Percentiles rank a stretch among this genome's conserved stretches.
Conservation (phyloP, 148 eudicot genomes). For the Amaranthus hypochondriacus region DNA sequence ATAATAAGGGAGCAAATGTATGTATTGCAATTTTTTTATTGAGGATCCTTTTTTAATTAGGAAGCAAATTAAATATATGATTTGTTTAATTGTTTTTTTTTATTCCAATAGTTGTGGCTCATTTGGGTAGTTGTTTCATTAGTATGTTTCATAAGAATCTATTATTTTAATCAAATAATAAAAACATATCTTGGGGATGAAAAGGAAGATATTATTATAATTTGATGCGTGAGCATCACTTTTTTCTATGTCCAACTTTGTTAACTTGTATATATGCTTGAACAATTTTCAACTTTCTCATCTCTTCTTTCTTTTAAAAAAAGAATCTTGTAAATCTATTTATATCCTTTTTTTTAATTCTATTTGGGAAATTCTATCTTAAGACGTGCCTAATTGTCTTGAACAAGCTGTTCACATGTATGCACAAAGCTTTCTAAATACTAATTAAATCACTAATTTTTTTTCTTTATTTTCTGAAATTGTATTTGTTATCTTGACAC, state of each 20-base stretch:
- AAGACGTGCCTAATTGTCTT: conserved; percentile 1
- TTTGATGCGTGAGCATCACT: conserved; percentile 17
- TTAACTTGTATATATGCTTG: conserved; percentile 17
- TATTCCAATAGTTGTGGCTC: background rate
- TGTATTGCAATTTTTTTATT: no score
- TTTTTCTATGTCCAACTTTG: conserved; percentile 23
- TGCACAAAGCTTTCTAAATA: background rate
- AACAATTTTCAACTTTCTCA: conserved; percentile 13
- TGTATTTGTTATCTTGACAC: background rate
- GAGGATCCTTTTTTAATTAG: no score
- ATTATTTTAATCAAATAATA: no score
- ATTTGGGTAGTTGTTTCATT: conserved; percentile 10
- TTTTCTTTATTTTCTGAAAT: background rate
- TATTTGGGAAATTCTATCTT: conserved; percentile 7
- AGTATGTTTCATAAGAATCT: background rate
- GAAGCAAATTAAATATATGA: no score
- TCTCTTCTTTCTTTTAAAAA: background rate
- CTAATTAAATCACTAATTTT: background rate
- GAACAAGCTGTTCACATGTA: background rate
- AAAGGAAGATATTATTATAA: background rate
- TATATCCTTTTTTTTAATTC: conserved; percentile 3
- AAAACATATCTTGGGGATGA: no score
- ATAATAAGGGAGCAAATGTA: no score
- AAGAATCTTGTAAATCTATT: conserved; percentile 6
- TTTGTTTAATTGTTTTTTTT: no score